phyloP scores from a whole-genome alignment of 345 rosid species.

The Citropsis articulata region DNA sequence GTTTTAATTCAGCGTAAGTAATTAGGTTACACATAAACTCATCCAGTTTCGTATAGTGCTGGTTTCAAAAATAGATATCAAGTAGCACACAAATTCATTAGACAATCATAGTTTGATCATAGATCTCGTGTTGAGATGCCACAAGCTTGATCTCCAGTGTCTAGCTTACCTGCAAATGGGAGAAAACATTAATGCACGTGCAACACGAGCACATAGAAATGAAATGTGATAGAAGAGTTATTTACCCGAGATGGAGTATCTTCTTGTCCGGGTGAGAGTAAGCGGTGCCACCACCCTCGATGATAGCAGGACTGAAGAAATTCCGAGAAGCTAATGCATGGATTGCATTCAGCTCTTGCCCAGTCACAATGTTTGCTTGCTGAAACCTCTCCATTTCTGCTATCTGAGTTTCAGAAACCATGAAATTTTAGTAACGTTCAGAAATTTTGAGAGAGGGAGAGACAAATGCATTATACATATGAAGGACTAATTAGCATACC shows the following conservation, averaged over 20 bases:
- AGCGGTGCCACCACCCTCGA: constrained; percentile 38
- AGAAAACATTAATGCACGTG: background rate
- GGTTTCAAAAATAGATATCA: background rate
- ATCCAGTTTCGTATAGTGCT: background rate
- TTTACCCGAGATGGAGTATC: constrained; percentile 75
- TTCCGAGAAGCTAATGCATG: constrained; percentile 84
- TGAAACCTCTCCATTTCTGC: constrained; percentile 86
- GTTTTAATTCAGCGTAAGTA: background rate
- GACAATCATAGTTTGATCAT: background rate
- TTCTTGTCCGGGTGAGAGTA: constrained; percentile 75
- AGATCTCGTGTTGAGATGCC: background rate
- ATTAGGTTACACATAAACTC: background rate
- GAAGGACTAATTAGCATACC: constrained; percentile 34
- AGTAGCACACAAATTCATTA: background rate
- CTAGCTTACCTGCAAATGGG: constrained; percentile 17
- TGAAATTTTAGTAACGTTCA: no score
- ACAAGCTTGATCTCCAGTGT: background rate
- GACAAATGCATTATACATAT: background rate
- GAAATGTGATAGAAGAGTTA: no score
- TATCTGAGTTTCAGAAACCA: constrained; percentile 42
- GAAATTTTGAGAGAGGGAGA: background rate
- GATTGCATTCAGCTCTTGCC: constrained; percentile 68
- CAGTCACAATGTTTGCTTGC: constrained; percentile 68
- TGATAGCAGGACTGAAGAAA: constrained; percentile 63
- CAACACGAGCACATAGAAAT: no score